phyloP scores from a whole-genome alignment of 2,329 filamentous ascomycete species.

The Polytolypa hystricis region DNA sequence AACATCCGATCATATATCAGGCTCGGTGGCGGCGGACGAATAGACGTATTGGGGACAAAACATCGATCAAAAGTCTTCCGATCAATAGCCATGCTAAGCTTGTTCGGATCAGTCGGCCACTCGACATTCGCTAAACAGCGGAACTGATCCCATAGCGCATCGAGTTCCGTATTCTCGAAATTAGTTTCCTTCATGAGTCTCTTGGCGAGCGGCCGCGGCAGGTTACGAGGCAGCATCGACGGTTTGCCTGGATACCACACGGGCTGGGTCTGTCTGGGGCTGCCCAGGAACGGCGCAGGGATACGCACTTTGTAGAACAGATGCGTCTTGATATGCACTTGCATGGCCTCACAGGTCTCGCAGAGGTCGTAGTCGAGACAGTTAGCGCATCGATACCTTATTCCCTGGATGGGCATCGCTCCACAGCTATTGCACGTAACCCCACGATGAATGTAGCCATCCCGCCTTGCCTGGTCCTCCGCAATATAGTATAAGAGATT shows the following conservation, averaged over 20 bases:
- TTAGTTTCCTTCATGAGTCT: slow-evolving; percentile 60
- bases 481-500: slow-evolving; percentile 83
- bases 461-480: slow-evolving; percentile 78
- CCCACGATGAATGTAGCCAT: slow-evolving; percentile 83
- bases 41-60: slow-evolving; percentile 74
- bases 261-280: slow-evolving; percentile 65
- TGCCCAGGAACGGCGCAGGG: slow-evolving; percentile 71
- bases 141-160: slow-evolving; percentile 95
- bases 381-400: slow-evolving; percentile 89
- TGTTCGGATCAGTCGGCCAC: slow-evolving; percentile 69
- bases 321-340: slow-evolving; percentile 76
- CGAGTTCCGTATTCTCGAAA: slow-evolving; percentile 76
- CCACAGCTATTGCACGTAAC: slow-evolving; percentile 88
- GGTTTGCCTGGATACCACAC: slow-evolving; percentile 86
- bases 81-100: slow-evolving; percentile 74
- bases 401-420: slow-evolving; percentile 76
- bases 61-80: slow-evolving; percentile 86
- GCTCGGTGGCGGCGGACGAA: slow-evolving; percentile 66
- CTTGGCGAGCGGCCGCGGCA: slow-evolving; percentile 58
- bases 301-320: slow-evolving; percentile 94
- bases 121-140: slow-evolving; percentile 82
- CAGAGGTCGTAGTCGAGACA: slow-evolving; percentile 94
- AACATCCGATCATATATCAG: slow-evolving; percentile 95
- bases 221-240: slow-evolving; percentile 52
- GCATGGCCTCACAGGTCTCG: slow-evolving; percentile 68